Conservation (phyloP, 108 stramenopile genomes). For the Nitzschia putrida region DNA sequence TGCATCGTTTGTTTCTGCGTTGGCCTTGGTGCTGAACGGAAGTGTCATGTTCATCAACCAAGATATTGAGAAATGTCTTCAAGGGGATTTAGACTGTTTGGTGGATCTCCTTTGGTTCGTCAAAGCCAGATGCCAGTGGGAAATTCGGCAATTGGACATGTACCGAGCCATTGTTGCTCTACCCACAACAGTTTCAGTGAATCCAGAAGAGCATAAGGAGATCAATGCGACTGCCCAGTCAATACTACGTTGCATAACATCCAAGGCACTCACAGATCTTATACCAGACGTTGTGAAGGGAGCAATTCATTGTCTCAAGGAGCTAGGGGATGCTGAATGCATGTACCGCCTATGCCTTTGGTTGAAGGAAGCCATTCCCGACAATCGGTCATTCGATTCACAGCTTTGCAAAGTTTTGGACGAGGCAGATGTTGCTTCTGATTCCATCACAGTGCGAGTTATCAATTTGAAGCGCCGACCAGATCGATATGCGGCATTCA, state of each 20-base stretch:
- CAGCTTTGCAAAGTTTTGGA: too few species aligned
- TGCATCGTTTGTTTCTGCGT: not conserved
- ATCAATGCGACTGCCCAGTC: too few species aligned
- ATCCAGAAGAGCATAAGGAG: too few species aligned
- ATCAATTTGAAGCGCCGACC: slow-evolving; percentile 71
- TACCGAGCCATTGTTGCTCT: slow-evolving; percentile 22
- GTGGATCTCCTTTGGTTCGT: slow-evolving; percentile 21
- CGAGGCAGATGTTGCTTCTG: too few species aligned
- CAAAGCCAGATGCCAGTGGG: slow-evolving; percentile 30
- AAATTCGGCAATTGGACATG: slow-evolving; percentile 25
- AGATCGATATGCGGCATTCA: slow-evolving; percentile 61
- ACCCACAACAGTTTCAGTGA: not conserved
- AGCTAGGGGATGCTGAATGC: too few species aligned
- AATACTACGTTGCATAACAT: too few species aligned
- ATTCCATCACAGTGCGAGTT: slow-evolving; percentile 36
- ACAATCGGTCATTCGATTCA: too few species aligned
- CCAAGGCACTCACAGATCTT: too few species aligned
- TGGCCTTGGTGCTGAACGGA: slow-evolving; percentile 5
- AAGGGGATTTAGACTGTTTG: not conserved
- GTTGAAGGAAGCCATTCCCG: not conserved
- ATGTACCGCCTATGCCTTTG: too few species aligned
- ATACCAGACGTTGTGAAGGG: too few species aligned
- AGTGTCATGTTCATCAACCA: not conserved
- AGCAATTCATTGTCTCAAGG: too few species aligned
- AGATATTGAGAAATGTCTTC: not conserved